These are phyloP conservation scores for Lasiosphaeria hispida DNA, from an alignment of 495 filamentous ascomycete genomes.

Conservation along the genomic window DNA sequence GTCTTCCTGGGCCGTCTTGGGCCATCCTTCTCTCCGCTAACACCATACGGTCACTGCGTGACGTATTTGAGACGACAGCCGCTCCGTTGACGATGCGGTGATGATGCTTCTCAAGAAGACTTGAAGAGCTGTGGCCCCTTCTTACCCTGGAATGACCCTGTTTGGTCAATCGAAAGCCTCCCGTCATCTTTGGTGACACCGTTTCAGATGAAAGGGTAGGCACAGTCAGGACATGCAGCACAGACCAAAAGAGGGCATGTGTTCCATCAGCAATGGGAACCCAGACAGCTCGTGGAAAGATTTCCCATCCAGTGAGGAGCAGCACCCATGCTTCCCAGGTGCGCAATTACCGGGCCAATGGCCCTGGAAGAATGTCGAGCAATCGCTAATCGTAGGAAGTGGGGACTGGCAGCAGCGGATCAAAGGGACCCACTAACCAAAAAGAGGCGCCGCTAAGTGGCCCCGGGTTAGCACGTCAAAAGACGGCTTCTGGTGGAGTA, in stretches of 20 bases:
- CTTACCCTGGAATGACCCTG: neutral
- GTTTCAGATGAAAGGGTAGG: conserved; percentile 18
- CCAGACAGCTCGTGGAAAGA: too few species aligned
- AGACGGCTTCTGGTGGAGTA: conserved; percentile 1
- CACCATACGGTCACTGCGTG: too few species aligned
- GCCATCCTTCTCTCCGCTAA: too few species aligned
- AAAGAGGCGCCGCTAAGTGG: neutral
- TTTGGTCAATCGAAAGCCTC: neutral
- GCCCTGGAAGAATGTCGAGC: too few species aligned
- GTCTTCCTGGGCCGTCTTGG: too few species aligned
- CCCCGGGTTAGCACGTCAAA: conserved; percentile 6
- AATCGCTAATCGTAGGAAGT: conserved; percentile 16
- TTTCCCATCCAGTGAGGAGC: too few species aligned
- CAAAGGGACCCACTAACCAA: neutral
- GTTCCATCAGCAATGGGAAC: neutral
- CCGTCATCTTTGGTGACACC: conserved; percentile 8
- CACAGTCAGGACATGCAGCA: conserved; percentile 4
- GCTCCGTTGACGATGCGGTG: neutral
- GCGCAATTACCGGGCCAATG: neutral
- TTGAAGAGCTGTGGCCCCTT: neutral
- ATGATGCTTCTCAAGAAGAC: neutral
- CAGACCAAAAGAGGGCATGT: neutral
- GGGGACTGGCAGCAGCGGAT: neutral
- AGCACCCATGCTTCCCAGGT: conserved; percentile 1
- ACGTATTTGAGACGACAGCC: too few species aligned